Percentiles rank a stretch among this genome's conserved stretches.
Conservation (phyloP, 257 asterid genomes). For the Solanum pennellii region DNA sequence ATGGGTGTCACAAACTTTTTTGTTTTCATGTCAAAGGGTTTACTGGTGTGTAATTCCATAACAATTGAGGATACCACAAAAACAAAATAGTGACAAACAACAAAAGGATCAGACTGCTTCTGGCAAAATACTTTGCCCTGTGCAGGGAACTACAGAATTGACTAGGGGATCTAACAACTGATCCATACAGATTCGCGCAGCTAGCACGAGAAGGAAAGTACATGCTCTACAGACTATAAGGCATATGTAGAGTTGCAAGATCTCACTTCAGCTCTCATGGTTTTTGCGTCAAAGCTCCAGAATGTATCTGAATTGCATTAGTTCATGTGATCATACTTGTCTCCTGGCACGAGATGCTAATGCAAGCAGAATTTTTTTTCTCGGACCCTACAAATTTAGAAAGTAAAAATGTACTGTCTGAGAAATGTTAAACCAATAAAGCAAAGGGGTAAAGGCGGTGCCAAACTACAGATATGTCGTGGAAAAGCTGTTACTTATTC, state of each 20-base stretch:
- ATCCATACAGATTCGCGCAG: background rate
- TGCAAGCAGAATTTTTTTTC: constrained; percentile 66
- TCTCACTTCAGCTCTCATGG: background rate
- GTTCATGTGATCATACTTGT: constrained; percentile 21
- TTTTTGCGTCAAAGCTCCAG: background rate
- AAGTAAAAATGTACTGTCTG: background rate
- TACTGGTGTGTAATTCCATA: background rate
- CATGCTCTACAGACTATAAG: background rate
- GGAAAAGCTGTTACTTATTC: background rate
- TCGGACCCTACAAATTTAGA: constrained; percentile 62
- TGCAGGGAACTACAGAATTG: background rate
- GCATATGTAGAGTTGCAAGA: background rate
- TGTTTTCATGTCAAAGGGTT: background rate
- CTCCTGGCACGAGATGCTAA: constrained; percentile 47
- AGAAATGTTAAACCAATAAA: background rate
- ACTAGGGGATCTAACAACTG: background rate
- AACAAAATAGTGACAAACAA: background rate
- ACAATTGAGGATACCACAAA: background rate
- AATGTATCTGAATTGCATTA: background rate
- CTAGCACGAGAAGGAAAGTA: background rate
- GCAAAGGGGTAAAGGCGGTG: background rate
- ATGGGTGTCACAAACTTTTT: background rate
- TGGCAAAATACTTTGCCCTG: background rate
- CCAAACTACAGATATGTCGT: background rate
- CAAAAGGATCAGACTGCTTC: background rate